Evolutionary conservation across 371 early-diverging fungal genomes (phyloP).

Genomic region (Umbelopsis sp.): DNA sequence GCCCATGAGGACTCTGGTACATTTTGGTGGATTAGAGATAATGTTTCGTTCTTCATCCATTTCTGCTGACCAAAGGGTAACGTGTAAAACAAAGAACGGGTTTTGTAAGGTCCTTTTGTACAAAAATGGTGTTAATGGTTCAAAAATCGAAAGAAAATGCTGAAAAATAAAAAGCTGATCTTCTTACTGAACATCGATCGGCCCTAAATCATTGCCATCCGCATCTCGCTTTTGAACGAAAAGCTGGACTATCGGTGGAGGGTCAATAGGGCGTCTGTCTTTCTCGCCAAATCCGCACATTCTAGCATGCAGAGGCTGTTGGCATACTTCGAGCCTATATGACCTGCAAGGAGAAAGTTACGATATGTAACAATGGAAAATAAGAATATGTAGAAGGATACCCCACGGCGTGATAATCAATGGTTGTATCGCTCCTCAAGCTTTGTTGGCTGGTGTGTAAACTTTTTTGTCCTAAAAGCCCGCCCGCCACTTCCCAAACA

Average conservation of each 20-base stretch:
- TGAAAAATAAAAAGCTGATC: neutral
- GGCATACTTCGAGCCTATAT: conserved; percentile 60
- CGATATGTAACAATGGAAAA: no score
- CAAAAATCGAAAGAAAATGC: neutral
- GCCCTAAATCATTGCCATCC: conserved; percentile 38
- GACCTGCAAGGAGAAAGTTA: conserved; percentile 33
- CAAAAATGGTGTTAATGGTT: neutral
- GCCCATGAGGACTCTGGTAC: conserved; percentile 75
- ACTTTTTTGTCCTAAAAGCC: no score
- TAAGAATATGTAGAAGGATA: no score
- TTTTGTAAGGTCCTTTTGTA: conserved; percentile 50
- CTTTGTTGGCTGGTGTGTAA: no score
- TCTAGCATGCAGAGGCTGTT: conserved; percentile 81
- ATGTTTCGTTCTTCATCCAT: conserved; percentile 59
- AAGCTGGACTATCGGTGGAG: conserved; percentile 69
- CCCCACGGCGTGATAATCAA: no score
- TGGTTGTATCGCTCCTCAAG: no score
- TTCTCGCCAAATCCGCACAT: conserved; percentile 89
- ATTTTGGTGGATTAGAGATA: conserved; percentile 65
- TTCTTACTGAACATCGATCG: conserved; percentile 53
- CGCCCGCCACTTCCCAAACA: no score
- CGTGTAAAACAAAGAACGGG: conserved; percentile 76
- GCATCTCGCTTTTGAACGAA: conserved; percentile 44
- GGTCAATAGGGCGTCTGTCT: conserved; percentile 72
- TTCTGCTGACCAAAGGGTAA: conserved; percentile 77